Evolutionary conservation across 1,139 yeast genomes (phyloP).

Genomic region (Scheffersomyces cryptocercus): DNA sequence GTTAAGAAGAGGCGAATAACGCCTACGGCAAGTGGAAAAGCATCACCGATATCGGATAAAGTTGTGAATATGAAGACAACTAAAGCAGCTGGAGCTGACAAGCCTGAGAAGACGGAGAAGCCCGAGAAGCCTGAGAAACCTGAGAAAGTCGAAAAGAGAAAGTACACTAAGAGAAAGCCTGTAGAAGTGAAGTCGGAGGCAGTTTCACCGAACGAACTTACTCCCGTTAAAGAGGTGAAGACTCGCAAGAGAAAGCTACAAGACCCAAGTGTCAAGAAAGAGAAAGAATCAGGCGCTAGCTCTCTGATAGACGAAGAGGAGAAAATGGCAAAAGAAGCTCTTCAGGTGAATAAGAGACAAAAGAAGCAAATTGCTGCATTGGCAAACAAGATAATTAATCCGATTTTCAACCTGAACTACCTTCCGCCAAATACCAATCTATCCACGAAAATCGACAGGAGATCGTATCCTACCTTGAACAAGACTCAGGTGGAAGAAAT

Average conservation of each 20-base stretch:
- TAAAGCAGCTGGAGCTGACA: neutral
- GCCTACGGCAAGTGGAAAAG: neutral
- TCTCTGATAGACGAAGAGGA: neutral
- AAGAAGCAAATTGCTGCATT: conserved; percentile 5
- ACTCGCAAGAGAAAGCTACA: conserved; percentile 1
- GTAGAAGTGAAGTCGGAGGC: conserved; percentile 2
- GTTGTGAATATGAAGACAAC: neutral
- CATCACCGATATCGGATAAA: neutral
- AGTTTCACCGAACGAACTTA: neutral
- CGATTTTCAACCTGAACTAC: conserved; percentile 19
- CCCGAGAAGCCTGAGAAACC: conserved; percentile 4
- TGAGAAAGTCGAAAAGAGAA: conserved; percentile 6
- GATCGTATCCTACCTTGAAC: conserved; percentile 11
- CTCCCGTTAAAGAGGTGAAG: conserved; percentile 1
- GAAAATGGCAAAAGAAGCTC: neutral
- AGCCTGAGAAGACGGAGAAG: neutral
- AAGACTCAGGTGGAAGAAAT: conserved; percentile 10
- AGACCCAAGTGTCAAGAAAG: too few relatives aligned
- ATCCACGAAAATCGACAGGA: conserved; percentile 13
- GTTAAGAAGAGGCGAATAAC: conserved; percentile 2
- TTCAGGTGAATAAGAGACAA: conserved; percentile 5
- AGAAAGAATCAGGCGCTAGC: neutral
- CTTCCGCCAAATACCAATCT: conserved; percentile 11
- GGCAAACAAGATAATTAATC: conserved; percentile 5
- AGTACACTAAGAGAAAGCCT: conserved; percentile 1